These are phyloP conservation scores for Evernia prunastri DNA, from an alignment of 495 filamentous ascomycete species.

Conservation along the genomic window DNA sequence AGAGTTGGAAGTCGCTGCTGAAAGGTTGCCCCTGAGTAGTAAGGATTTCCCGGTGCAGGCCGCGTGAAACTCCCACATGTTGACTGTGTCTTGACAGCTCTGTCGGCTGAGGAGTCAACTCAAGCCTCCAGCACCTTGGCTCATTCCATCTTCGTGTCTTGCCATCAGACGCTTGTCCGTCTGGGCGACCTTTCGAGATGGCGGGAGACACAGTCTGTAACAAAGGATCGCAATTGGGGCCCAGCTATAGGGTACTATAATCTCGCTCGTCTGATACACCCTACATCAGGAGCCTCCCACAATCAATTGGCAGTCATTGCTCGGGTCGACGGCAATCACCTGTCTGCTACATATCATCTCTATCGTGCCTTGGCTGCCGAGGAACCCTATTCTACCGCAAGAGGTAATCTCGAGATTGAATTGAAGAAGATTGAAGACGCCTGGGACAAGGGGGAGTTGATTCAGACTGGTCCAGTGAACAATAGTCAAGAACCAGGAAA, in stretches of 20 bases:
- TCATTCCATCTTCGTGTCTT: conserved; percentile 59
- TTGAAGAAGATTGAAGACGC: conserved; percentile 63
- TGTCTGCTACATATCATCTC: conserved; percentile 80
- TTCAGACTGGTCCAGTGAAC: conserved; percentile 36
- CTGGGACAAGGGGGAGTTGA: conserved; percentile 55
- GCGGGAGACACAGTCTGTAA: conserved; percentile 60
- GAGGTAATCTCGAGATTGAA: conserved; percentile 69
- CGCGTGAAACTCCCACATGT: background rate
- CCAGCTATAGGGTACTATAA: conserved; percentile 79
- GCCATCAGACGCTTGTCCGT: conserved; percentile 75
- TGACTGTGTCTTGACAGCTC: conserved; percentile 26
- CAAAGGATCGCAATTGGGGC: conserved; percentile 68
- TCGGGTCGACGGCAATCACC: conserved; percentile 64
- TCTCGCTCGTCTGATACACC: conserved; percentile 70
- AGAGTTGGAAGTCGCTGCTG: conserved; percentile 65
- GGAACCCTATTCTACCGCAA: conserved; percentile 65
- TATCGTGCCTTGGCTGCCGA: conserved; percentile 71
- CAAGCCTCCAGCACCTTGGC: conserved; percentile 44
- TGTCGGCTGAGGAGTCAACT: conserved; percentile 34
- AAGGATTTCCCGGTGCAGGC: conserved; percentile 22
- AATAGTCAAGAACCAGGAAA: conserved; percentile 45
- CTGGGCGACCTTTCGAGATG: conserved; percentile 91
- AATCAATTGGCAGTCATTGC: conserved; percentile 88
- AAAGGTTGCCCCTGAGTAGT: conserved; percentile 59
- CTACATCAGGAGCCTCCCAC: conserved; percentile 70